These are phyloP conservation scores for Musa troglodytarum DNA, from an alignment of 176 grass and related monocot species.

Conservation along the genomic window DNA sequence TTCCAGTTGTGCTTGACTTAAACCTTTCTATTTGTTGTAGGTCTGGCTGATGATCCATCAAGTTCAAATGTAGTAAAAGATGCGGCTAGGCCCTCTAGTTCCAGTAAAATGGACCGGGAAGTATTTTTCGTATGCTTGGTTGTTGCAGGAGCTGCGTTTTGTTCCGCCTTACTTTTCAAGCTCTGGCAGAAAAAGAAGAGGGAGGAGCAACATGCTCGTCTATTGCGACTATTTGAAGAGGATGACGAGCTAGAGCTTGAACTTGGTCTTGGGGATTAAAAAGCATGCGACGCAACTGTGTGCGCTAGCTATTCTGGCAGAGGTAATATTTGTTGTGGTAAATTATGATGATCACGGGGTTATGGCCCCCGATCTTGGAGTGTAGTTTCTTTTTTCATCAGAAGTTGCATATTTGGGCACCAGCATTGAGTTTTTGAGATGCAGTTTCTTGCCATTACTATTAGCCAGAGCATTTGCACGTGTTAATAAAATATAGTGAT, in stretches of 20 bases:
- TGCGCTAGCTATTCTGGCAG: no score
- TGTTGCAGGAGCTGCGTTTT: not conserved
- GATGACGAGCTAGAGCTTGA: constrained; percentile 18
- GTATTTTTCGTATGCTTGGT: constrained; percentile 1
- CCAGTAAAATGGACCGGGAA: not conserved
- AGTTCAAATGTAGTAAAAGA: not conserved
- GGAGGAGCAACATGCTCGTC: constrained; percentile 13
- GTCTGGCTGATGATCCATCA: constrained; percentile 4
- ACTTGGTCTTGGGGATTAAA: constrained; percentile 10
- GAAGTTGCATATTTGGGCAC: no score
- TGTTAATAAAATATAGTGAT: no score
- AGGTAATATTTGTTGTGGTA: no score
- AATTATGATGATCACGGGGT: no score
- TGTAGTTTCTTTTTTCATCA: no score
- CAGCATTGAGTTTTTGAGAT: no score
- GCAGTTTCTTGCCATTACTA: no score
- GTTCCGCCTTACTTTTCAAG: constrained; percentile 5
- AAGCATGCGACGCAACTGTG: no score
- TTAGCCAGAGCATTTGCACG: no score
- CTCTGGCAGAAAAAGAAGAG: constrained; percentile 17
- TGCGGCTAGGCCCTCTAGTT: not conserved
- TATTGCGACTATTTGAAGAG: constrained; percentile 15
- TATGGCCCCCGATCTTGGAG: no score
- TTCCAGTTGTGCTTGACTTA: not conserved
- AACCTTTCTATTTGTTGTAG: not conserved